phyloP scores from a whole-genome alignment of 1,284 basidiomycete species.

The Irpex sp. region DNA sequence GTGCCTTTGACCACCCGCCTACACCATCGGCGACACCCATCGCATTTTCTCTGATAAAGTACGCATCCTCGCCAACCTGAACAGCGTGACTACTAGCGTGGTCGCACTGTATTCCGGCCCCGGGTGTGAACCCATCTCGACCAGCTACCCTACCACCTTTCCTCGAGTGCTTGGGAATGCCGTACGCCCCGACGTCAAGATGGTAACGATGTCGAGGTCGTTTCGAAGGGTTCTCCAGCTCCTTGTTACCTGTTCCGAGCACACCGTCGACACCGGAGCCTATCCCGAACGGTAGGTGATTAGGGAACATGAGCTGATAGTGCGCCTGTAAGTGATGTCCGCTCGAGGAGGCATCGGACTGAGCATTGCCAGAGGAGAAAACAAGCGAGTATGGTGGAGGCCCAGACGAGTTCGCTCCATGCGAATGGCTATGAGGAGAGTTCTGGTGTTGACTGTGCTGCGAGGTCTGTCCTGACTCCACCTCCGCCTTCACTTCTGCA shows the following conservation, averaged over 20 bases:
- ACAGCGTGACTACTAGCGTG: constrained; percentile 60
- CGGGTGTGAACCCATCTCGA: constrained; percentile 33
- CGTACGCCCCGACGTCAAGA: constrained; percentile 80
- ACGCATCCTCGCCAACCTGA: constrained; percentile 89
- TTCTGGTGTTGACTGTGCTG: constrained; percentile 12
- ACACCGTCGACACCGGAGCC: constrained; percentile 35
- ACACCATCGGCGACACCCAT: constrained; percentile 93
- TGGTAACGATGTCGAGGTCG: constrained; percentile 54
- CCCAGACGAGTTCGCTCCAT: constrained; percentile 18
- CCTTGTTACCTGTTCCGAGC: constrained; percentile 20
- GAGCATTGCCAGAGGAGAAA: constrained; percentile 43
- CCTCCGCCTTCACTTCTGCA: constrained; percentile 52
- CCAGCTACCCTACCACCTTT: constrained; percentile 33
- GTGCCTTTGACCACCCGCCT: constrained; percentile 78
- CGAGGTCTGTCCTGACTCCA: constrained; percentile 38
- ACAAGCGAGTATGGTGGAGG: constrained; percentile 51
- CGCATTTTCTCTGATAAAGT: constrained; percentile 85
- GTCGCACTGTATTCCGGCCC: constrained; percentile 15
- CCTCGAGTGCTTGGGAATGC: constrained; percentile 56
- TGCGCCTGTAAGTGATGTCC: constrained; percentile 26
- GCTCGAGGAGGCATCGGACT: not conserved
- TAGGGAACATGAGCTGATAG: constrained; percentile 48
- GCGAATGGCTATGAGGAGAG: constrained; percentile 34
- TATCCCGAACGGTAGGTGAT: constrained; percentile 42
- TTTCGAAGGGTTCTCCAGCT: not conserved